These are phyloP conservation scores for Crithidia mellificae DNA, from an alignment of 208 protist species.

Conservation along the genomic window DNA sequence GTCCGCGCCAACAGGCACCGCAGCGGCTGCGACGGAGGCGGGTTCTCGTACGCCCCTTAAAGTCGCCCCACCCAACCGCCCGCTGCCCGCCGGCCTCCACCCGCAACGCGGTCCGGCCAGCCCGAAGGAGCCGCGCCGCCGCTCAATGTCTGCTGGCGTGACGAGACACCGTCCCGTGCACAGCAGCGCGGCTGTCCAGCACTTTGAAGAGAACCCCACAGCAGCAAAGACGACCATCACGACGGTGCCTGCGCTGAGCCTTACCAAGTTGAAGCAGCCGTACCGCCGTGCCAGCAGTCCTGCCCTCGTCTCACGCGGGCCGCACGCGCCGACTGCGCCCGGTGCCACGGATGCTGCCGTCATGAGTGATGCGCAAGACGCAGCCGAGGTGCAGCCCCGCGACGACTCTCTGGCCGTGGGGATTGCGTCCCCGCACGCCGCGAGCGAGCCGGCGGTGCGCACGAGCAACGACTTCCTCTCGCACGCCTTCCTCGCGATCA, in stretches of 20 bases:
- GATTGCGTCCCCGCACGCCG: background rate
- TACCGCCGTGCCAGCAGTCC: background rate
- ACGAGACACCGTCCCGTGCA: background rate
- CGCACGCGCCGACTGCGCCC: background rate
- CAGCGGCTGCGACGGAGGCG: background rate
- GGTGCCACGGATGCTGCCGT: no score
- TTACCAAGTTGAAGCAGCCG: slow-evolving; percentile 3
- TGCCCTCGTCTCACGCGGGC: background rate
- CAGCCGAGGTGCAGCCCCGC: no score
- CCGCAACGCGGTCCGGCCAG: background rate
- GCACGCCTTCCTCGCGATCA: slow-evolving; percentile 1
- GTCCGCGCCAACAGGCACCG: background rate
- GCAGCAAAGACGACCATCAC: background rate
- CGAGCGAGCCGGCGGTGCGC: background rate
- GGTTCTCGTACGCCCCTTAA: background rate
- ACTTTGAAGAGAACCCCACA: no score
- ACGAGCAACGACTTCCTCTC: slow-evolving; percentile 14
- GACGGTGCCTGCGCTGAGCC: slow-evolving; percentile 2
- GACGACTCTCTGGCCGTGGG: background rate
- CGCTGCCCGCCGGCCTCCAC: background rate
- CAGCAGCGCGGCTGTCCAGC: no score
- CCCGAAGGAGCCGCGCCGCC: slow-evolving; percentile 6
- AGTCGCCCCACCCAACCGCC: background rate
- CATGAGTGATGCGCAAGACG: background rate
- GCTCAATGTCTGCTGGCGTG: background rate